Evolutionary conservation across 2,329 filamentous ascomycete genomes (phyloP).

Genomic region (Talaromyces sp.): DNA sequence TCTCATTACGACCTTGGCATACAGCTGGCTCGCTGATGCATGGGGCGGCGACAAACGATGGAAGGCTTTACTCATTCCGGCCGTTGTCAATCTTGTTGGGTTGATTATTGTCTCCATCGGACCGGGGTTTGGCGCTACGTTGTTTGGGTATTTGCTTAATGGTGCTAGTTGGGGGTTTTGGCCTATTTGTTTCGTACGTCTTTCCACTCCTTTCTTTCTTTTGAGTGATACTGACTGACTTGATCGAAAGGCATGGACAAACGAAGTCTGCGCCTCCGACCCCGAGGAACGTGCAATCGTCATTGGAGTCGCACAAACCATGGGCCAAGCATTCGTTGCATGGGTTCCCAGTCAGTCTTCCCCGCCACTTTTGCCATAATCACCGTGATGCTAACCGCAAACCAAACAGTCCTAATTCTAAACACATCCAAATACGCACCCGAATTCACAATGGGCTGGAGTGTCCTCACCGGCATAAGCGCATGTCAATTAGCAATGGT

Average conservation of each 20-base stretch:
- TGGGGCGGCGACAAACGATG: slow-evolving; percentile 17
- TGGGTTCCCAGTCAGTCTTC: slow-evolving; percentile 17
- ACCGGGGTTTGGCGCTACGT: slow-evolving; percentile 19
- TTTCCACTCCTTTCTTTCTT: background rate
- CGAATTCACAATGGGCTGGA: slow-evolving; percentile 18
- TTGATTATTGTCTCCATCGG: slow-evolving; percentile 19
- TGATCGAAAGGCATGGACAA: slow-evolving; percentile 15
- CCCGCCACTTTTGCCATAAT: background rate
- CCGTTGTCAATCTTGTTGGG: slow-evolving; percentile 19
- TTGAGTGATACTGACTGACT: background rate
- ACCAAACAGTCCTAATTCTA: slow-evolving; percentile 15
- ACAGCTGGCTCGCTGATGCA: slow-evolving; percentile 19
- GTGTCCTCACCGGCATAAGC: slow-evolving; percentile 17
- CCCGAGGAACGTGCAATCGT: slow-evolving; percentile 22
- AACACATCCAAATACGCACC: slow-evolving; percentile 20
- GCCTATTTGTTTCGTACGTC: slow-evolving; percentile 18
- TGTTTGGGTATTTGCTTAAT: slow-evolving; percentile 21
- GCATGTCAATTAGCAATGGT: slow-evolving; percentile 18
- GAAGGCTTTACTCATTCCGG: slow-evolving; percentile 18
- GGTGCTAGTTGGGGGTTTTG: slow-evolving; percentile 20
- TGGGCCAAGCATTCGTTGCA: slow-evolving; percentile 20
- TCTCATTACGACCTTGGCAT: slow-evolving; percentile 17
- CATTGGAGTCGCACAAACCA: slow-evolving; percentile 18
- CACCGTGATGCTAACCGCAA: background rate
- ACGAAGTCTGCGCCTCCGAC: slow-evolving; percentile 21